Conservation (phyloP, 768 basidiomycete species). For the Leccinum aurantiacum region DNA sequence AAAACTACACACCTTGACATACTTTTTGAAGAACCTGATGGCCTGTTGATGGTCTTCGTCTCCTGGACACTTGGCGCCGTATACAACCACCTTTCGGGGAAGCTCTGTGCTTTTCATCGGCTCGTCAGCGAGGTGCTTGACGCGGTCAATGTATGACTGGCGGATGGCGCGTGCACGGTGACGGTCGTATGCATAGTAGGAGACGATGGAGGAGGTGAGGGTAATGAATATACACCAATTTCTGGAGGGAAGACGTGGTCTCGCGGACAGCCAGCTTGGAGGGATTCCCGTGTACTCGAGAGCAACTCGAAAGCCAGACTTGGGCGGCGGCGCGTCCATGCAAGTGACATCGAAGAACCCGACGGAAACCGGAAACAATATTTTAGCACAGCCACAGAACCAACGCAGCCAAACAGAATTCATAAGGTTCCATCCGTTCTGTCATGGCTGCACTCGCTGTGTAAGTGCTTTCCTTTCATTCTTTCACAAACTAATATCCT, state of each 20-base stretch:
- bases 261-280: slow-evolving; percentile 77
- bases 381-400: slow-evolving; percentile 23
- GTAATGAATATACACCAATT: slow-evolving; percentile 95
- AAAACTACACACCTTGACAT: slow-evolving; percentile 79
- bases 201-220: slow-evolving; percentile 66
- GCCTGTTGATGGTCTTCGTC: slow-evolving; percentile 89
- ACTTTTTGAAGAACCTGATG: slow-evolving; percentile 90
- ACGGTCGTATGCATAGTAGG: slow-evolving; percentile 86
- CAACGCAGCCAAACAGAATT: slow-evolving; percentile 24
- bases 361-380: slow-evolving; percentile 25
- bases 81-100: slow-evolving; percentile 81
- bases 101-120: slow-evolving; percentile 61
- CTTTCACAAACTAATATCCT: background rate
- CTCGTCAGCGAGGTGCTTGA: slow-evolving; percentile 73
- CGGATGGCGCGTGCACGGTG: slow-evolving; percentile 75
- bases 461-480: slow-evolving; percentile 45
- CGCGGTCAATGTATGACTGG: slow-evolving; percentile 74
- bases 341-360: background rate
- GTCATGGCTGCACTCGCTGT: slow-evolving; percentile 71
- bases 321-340: slow-evolving; percentile 20
- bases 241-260: slow-evolving; percentile 83
- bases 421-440: slow-evolving; percentile 18
- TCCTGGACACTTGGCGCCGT: slow-evolving; percentile 89
- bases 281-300: slow-evolving; percentile 69
- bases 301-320: slow-evolving; percentile 60